Percentiles rank a stretch among this genome's conserved stretches.
Conservation (phyloP, 768 basidiomycete species). For the Russula brevipes region DNA sequence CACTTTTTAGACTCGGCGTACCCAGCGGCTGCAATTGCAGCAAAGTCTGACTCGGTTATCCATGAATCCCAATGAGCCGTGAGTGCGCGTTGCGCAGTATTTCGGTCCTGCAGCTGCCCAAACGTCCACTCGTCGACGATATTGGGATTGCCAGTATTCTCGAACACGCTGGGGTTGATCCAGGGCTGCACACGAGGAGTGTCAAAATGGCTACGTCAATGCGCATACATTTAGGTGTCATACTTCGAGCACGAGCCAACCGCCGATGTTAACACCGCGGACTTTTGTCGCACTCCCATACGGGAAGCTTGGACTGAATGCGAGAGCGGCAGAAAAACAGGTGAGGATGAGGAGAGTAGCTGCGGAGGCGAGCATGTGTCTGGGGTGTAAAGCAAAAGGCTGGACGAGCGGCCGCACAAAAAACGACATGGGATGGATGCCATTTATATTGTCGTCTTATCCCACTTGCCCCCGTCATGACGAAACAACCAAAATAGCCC, state of each 20-base stretch:
- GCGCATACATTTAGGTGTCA: slow-evolving; percentile 6
- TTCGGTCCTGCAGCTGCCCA: slow-evolving; percentile 51
- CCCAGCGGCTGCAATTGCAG: slow-evolving; percentile 71
- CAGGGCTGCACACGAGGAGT: slow-evolving; percentile 45
- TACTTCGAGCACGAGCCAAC: slow-evolving; percentile 54
- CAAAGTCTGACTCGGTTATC: slow-evolving; percentile 81
- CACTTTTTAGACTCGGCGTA: slow-evolving; percentile 29
- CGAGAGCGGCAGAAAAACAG: not conserved
- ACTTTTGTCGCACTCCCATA: slow-evolving; percentile 65
- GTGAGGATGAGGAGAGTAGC: not conserved
- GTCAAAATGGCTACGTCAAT: not conserved
- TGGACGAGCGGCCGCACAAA: not conserved
- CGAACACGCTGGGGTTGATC: slow-evolving; percentile 75
- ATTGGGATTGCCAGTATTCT: slow-evolving; percentile 51
- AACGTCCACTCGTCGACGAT: slow-evolving; percentile 81
- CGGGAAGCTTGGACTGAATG: slow-evolving; percentile 53
- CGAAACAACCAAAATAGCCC: not conserved
- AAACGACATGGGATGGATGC: not conserved
- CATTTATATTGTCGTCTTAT: not conserved
- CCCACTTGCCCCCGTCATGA: too few species aligned
- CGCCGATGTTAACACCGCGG: slow-evolving; percentile 79
- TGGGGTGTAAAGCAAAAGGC: not conserved
- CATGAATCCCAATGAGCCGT: slow-evolving; percentile 74
- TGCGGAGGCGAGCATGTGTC: not conserved
- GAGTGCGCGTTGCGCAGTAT: slow-evolving; percentile 46